Percentiles rank a stretch among this genome's conserved stretches.
These are phyloP conservation scores for Neurospora sp. DNA, from an alignment of 495 filamentous ascomycete genomes.

Conservation along the genomic window DNA sequence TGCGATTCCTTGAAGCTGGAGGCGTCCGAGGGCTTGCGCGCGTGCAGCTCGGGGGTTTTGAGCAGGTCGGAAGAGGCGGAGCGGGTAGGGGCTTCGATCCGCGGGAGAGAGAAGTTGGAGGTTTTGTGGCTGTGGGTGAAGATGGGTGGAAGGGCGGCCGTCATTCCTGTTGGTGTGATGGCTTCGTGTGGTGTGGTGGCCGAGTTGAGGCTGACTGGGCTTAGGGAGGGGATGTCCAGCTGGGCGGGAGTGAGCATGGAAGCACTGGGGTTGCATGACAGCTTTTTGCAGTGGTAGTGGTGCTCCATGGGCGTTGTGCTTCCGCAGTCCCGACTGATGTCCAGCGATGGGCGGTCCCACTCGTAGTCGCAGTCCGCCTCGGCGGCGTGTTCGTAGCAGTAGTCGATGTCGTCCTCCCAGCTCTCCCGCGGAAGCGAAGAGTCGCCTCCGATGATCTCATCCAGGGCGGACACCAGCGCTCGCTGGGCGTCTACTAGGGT, in stretches of 20 bases:
- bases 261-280: conserved; percentile 19
- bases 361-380: conserved; percentile 88
- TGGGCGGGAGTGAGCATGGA: conserved; percentile 30
- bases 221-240: conserved; percentile 38
- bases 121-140: conserved; percentile 14
- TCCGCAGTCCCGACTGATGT: conserved; percentile 26
- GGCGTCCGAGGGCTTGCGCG: conserved; percentile 31
- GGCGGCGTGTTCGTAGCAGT: conserved; percentile 82
- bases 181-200: conserved; percentile 25
- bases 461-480: conserved; percentile 17
- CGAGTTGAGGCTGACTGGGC: conserved; percentile 33
- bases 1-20: conserved; percentile 46
- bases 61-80: conserved; percentile 19
- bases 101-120: conserved; percentile 36
- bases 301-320: conserved; percentile 17
- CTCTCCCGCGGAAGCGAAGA: conserved; percentile 31
- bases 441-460: conserved; percentile 33
- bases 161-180: conserved; percentile 27
- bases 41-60: conserved; percentile 17
- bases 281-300: conserved; percentile 10
- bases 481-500: conserved; percentile 27
- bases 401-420: conserved; percentile 95
- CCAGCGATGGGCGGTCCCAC: conserved; percentile 54
- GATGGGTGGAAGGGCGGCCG: background rate
- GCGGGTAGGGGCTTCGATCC: conserved; percentile 15